Evolutionary conservation across 2,329 filamentous ascomycete species (phyloP).

Genomic region (Alternaria dauci): DNA sequence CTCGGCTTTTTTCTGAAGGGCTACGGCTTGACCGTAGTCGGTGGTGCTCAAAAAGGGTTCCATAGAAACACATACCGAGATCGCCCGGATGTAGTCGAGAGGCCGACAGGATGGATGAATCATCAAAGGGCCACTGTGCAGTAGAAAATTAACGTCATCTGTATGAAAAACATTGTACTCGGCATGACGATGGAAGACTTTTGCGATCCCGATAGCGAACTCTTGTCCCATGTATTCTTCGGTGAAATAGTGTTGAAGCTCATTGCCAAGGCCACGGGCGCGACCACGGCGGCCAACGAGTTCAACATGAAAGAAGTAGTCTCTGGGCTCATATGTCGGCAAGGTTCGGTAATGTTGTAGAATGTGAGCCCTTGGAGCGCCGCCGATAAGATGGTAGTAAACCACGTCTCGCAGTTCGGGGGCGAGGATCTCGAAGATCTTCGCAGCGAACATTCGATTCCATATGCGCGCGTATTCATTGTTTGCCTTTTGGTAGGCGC

Average conservation of each 20-base stretch:
- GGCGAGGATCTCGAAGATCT: background rate
- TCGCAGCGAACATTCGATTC: background rate
- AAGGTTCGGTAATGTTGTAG: background rate
- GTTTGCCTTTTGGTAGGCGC: background rate
- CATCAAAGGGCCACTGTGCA: background rate
- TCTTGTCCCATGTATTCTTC: background rate
- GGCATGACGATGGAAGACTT: background rate
- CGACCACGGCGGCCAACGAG: background rate
- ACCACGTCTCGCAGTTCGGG: background rate
- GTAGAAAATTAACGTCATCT: background rate
- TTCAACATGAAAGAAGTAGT: background rate
- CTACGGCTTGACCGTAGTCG: background rate
- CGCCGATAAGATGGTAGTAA: background rate
- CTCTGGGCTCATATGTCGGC: background rate
- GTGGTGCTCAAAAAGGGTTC: background rate
- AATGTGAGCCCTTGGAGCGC: background rate
- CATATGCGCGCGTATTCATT: background rate
- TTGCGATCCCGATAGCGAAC: background rate
- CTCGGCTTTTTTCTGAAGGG: background rate
- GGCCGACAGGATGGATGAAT: background rate
- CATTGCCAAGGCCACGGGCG: background rate
- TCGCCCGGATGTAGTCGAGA: background rate
- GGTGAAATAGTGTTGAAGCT: background rate
- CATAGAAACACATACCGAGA: background rate
- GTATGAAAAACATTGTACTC: background rate